These are phyloP conservation scores for Sugiyamaella smithiae DNA, from an alignment of 805 yeast species.

Conservation along the genomic window DNA sequence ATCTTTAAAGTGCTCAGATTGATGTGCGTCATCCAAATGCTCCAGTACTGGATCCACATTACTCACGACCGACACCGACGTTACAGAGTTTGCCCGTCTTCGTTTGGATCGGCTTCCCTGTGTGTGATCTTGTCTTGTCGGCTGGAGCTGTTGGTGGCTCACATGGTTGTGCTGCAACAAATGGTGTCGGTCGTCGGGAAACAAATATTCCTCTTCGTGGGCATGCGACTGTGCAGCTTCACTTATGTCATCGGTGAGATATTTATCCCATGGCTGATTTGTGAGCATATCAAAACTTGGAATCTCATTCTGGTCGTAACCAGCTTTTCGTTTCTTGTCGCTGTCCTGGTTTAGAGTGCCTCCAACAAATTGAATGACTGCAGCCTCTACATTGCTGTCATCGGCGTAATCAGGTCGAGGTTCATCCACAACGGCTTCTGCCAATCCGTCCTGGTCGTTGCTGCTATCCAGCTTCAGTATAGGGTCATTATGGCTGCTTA, in stretches of 20 bases:
- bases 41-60: slow-evolving; percentile 61
- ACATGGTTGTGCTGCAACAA: slow-evolving; percentile 2
- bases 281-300: slow-evolving; percentile 12
- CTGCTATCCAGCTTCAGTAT: not conserved
- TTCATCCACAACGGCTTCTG: not conserved
- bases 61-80: slow-evolving; percentile 22
- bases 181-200: slow-evolving; percentile 8
- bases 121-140: not conserved
- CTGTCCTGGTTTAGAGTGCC: slow-evolving; percentile 48
- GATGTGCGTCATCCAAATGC: slow-evolving; percentile 41
- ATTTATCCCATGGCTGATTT: slow-evolving; percentile 23
- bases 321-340: slow-evolving; percentile 17
- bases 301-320: slow-evolving; percentile 7
- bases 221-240: slow-evolving; percentile 18
- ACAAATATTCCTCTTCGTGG: slow-evolving; percentile 12
- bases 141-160: slow-evolving; percentile 11
- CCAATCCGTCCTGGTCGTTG: not conserved
- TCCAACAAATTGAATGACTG: slow-evolving; percentile 70
- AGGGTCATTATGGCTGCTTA: not conserved
- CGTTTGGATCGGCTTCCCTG: slow-evolving; percentile 3
- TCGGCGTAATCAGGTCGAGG: slow-evolving; percentile 12
- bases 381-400: slow-evolving; percentile 59
- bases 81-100: slow-evolving; percentile 1
- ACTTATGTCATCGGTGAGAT: slow-evolving; percentile 23
- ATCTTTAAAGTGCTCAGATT: slow-evolving; percentile 8